Base-by-base conservation (phyloP, 305 asterid species). In the Fraxinus sp. region DNA sequence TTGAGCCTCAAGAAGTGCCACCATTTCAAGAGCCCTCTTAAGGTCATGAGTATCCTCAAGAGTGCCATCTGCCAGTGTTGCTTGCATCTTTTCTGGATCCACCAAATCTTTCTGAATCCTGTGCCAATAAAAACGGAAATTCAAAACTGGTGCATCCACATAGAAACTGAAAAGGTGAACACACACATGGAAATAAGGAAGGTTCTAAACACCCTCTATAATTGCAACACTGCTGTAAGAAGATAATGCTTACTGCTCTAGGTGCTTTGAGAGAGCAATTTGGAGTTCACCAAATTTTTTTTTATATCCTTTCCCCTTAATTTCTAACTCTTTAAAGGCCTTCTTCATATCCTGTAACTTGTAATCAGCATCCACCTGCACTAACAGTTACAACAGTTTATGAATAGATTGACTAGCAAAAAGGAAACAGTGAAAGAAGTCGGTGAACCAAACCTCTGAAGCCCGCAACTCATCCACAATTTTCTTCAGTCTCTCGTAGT, bases 21-120 rank as follows among this genome's bases (percentile, higher is more conserved):
- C 95, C 91, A 83, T 92, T 89, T 93, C 98, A 70, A 96, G 93
- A 78, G 93, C 94, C 84, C 87, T 88, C 86, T 88, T 91, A 84
- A 94, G 95, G 80, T 90, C 95, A 87, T 86, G 86, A 80, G 86
- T 73, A 78, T 89, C 90, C 73, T 74, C 87, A 81, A 93, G 95
- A 84, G 93, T 75, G 86, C 39, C 91, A 83, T 93, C 99, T 36
- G 90, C 82, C 76, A 94, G 49, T 74, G 92, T 81, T 66, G 90
- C 83, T 86, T 94, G 94, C 87, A 94, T 88, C 92, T 94, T 97
- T 79, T 92, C 98, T 2, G 89, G 91, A 57, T 94, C 98, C 86
- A 97, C 97, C 88, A 90, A 84, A 87, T 97, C 99, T 84, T 92
- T 91, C 87, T 92, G 94, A 92, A 93, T 95, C 88, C 99, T 97